These are phyloP conservation scores for Mycocentrospora acerina DNA, from an alignment of 2,329 filamentous ascomycete species.

Conservation along the genomic window DNA sequence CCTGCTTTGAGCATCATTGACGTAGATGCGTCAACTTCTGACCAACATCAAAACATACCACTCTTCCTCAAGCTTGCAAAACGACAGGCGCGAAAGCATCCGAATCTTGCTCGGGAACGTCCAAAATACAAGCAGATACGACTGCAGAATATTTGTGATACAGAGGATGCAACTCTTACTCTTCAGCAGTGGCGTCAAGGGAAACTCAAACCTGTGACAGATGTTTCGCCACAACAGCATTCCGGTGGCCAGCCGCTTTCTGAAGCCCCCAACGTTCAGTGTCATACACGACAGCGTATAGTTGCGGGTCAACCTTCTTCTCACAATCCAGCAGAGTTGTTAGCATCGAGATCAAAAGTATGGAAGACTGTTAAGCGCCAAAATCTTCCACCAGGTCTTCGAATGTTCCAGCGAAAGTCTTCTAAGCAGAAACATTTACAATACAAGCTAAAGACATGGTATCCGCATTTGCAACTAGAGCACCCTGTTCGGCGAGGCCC, in stretches of 20 bases:
- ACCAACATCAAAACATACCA: constrained; percentile 42
- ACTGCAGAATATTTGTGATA: constrained; percentile 55
- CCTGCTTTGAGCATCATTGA: constrained; percentile 55
- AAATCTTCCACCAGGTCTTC: constrained; percentile 7
- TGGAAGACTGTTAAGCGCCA: not conserved
- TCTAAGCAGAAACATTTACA: constrained; percentile 2
- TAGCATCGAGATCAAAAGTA: not conserved
- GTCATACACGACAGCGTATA: constrained; percentile 4
- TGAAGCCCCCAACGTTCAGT: constrained; percentile 22
- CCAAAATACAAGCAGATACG: constrained; percentile 55
- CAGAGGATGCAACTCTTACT: constrained; percentile 53
- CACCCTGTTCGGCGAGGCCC: constrained; percentile 2
- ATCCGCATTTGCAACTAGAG: not conserved
- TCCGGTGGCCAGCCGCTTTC: constrained; percentile 16
- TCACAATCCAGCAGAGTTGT: not conserved
- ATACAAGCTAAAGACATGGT: not conserved
- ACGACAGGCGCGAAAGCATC: constrained; percentile 51
- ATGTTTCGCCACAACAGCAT: constrained; percentile 1
- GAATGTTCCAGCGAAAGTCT: constrained; percentile 12
- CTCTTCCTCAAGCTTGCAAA: constrained; percentile 59
- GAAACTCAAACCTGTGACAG: constrained; percentile 22
- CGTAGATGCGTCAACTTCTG: constrained; percentile 39
- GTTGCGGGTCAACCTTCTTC: not conserved
- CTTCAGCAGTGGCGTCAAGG: constrained; percentile 56
- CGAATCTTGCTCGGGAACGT: constrained; percentile 53